Conservation (phyloP, 1,284 basidiomycete genomes). For the Porodaedalea pini region DNA sequence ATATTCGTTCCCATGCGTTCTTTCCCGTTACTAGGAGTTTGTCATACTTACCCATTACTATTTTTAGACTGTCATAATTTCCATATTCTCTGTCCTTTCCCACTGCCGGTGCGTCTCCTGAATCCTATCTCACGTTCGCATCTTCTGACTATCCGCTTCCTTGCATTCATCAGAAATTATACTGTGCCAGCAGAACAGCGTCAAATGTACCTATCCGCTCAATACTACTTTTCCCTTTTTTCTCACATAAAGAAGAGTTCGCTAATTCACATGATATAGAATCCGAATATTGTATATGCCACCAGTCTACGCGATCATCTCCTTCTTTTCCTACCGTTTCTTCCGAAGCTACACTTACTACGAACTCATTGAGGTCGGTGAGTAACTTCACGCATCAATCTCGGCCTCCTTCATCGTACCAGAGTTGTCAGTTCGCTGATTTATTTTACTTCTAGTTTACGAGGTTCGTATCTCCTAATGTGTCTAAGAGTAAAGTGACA, state of each 20-base stretch:
- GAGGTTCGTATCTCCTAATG: constrained; percentile 29
- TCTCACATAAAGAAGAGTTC: neutral
- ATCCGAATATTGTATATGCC: constrained; percentile 80
- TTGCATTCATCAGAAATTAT: constrained; percentile 49
- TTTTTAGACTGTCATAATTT: constrained; percentile 57
- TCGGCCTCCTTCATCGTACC: neutral
- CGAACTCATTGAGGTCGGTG: constrained; percentile 68
- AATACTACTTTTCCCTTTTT: neutral
- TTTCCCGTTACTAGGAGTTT: neutral
- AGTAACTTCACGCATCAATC: constrained; percentile 26
- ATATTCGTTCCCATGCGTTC: neutral
- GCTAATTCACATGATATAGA: constrained; percentile 35
- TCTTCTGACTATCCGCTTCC: neutral
- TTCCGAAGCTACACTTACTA: constrained; percentile 83
- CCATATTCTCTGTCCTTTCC: constrained; percentile 47
- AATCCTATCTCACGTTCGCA: neutral
- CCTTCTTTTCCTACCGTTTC: constrained; percentile 84
- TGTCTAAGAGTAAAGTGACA: neutral
- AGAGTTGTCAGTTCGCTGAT: neutral
- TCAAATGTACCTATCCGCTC: constrained; percentile 55
- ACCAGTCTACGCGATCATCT: constrained; percentile 77
- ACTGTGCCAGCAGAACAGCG: constrained; percentile 65
- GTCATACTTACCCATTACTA: neutral
- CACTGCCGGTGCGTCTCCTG: constrained; percentile 54
- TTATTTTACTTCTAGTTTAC: constrained; percentile 30